Percentiles rank a stretch among this genome's conserved stretches.
Conservation (phyloP, 208 protist species). For the Crithidia sp. region DNA sequence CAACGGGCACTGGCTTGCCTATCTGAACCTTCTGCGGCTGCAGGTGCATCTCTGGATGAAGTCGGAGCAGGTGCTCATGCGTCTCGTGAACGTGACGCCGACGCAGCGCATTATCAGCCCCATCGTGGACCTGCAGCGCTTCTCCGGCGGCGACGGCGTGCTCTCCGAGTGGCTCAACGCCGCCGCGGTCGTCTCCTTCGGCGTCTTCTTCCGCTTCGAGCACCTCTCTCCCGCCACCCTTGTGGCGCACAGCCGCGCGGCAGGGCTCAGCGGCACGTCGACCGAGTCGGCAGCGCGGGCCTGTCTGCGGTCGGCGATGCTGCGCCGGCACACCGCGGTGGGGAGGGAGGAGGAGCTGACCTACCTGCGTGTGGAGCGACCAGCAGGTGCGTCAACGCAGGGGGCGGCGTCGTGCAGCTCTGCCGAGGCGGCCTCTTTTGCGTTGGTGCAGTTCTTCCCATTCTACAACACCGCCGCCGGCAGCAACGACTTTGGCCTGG, state of each 20-base stretch:
- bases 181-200: slow-evolving; percentile 55
- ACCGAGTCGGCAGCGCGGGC: slow-evolving; percentile 32
- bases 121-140: slow-evolving; percentile 35
- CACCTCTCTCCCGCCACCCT: slow-evolving; percentile 26
- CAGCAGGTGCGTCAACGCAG: no score
- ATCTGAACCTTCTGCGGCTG: slow-evolving; percentile 60
- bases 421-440: slow-evolving; percentile 8
- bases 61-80: slow-evolving; percentile 66
- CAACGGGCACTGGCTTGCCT: slow-evolving; percentile 53
- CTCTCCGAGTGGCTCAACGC: slow-evolving; percentile 65
- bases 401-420: no score
- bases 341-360: slow-evolving; percentile 46
- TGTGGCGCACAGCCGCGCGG: slow-evolving; percentile 17
- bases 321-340: slow-evolving; percentile 44
- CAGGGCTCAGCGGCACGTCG: slow-evolving; percentile 22
- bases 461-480: slow-evolving; percentile 30
- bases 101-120: slow-evolving; percentile 12
- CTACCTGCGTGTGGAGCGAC: slow-evolving; percentile 41
- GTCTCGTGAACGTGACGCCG: slow-evolving; percentile 29
- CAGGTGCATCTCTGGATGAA: slow-evolving; percentile 71
- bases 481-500: slow-evolving; percentile 37
- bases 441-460: slow-evolving; percentile 76
- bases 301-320: slow-evolving; percentile 49
- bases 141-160: slow-evolving; percentile 64
- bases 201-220: slow-evolving; percentile 61